Evolutionary conservation across 192 early-diverging fungal genomes (phyloP), one percentile per base, ranked within the genome.

Genomic region (Podila epicladia): DNA sequence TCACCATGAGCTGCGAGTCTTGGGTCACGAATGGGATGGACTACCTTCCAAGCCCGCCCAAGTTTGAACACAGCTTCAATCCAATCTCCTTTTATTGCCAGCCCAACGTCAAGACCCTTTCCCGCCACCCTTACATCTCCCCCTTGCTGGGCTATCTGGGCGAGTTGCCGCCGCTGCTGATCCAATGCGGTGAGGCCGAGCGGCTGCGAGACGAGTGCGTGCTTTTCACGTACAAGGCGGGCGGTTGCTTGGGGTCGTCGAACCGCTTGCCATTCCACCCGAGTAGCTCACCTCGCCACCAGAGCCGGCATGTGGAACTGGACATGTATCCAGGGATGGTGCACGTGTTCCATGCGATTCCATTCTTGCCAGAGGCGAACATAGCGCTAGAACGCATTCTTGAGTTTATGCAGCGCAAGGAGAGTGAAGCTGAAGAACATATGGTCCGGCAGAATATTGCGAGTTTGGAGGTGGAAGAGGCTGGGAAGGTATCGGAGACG

Each of bases 101-200:
- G 1, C 66, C 71, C 32, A 79, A 83, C 26, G 58, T 74, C 65
- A 29, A 68, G 17, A 58, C 72, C 61, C 37, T 87, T 5, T 64
- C 84, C 15, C 74, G 58, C 15, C 83, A 89, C 69, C 88, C 88
- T 13, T 89, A 89, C 67, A 85, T 89, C 51, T 89, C 88, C 3
- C 88, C 88, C 12, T 59, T 89, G 9, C 87, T 75, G 70, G 88
- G 84, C 9, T 71, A 83, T 20, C 80, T 89, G 37, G 76, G 85
- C 38, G 28, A 79, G 17, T 51, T 89, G 22, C 88, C 88, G 2
- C 88, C 88, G 2, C 67, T 87, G 37, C 33, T 87, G 51, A 83
- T 89, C 58, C 88, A 89, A 72, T 87, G 83, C n/a, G 88, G 88
- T 9, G 85, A 83, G n/a, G 72, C 71, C 9, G 88, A 89, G 53